Percentiles rank a stretch among this genome's conserved stretches.
These are phyloP conservation scores for Chalciporus sp. DNA, from an alignment of 1,284 basidiomycete genomes.

Conservation along the genomic window DNA sequence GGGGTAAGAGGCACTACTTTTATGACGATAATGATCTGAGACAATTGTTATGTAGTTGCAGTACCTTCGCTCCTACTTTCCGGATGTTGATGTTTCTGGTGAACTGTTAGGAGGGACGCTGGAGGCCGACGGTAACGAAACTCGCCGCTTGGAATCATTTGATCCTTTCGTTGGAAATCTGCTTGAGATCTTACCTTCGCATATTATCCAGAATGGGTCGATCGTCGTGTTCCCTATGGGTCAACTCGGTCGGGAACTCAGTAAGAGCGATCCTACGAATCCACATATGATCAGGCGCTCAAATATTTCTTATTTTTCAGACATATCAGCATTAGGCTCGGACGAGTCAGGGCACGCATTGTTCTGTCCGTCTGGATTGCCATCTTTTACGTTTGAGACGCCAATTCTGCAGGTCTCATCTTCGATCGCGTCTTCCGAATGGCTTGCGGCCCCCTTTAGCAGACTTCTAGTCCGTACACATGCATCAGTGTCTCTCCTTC, in stretches of 20 bases:
- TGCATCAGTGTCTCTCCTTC: conserved; percentile 32
- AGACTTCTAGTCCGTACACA: conserved; percentile 33
- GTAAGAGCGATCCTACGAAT: conserved; percentile 41
- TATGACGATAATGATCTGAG: conserved; percentile 5
- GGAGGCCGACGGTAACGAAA: conserved; percentile 42
- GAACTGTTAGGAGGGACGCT: conserved; percentile 63
- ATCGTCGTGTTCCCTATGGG: conserved; percentile 66
- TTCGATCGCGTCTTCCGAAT: conserved; percentile 13
- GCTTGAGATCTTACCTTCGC: conserved; percentile 43
- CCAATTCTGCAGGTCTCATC: conserved; percentile 37
- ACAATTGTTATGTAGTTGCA: conserved; percentile 48
- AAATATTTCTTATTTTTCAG: conserved; percentile 35
- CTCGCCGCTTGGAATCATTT: conserved; percentile 42
- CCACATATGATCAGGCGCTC: conserved; percentile 4
- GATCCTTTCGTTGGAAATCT: conserved; percentile 60
- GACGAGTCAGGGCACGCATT: conserved; percentile 25
- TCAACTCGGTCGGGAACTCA: conserved; percentile 56
- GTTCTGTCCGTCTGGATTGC: conserved; percentile 47
- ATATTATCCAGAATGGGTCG: conserved; percentile 28
- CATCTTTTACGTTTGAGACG: conserved; percentile 36
- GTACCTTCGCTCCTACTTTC: conserved; percentile 66
- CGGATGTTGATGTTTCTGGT: conserved; percentile 68
- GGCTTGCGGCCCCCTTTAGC: conserved; percentile 31
- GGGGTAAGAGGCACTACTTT: conserved; percentile 47
- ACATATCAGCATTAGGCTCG: conserved; percentile 49